Percentiles rank a stretch among this genome's conserved stretches.
Conservation (phyloP, 768 basidiomycete species). For the Hebeloma cylindrosporum region DNA sequence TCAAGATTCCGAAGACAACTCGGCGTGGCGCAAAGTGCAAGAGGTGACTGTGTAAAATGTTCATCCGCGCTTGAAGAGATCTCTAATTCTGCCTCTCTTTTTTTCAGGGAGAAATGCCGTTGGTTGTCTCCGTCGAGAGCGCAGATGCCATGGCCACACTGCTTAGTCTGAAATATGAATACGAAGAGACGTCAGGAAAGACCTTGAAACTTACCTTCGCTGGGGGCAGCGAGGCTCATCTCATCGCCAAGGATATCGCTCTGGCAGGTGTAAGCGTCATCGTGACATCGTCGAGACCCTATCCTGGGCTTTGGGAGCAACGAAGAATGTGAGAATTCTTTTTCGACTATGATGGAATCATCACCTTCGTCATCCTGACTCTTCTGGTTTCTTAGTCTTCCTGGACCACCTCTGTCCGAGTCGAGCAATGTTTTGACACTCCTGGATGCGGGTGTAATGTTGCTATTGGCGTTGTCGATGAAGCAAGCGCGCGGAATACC, state of each 20-base stretch:
- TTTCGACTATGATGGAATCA: not conserved
- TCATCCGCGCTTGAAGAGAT: too few relatives aligned
- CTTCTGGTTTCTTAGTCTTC: conserved; percentile 38
- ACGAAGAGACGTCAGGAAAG: conserved; percentile 37
- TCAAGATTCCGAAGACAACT: too few relatives aligned
- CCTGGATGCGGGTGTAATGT: conserved; percentile 62
- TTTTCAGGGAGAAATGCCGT: conserved; percentile 53
- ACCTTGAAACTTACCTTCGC: conserved; percentile 48
- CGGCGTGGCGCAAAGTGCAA: conserved; percentile 37
- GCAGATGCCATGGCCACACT: conserved; percentile 78
- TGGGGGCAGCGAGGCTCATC: conserved; percentile 60
- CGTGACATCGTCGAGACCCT: conserved; percentile 59
- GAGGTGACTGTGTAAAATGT: conserved; percentile 36
- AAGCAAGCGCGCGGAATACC: conserved; percentile 64
- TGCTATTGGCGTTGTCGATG: conserved; percentile 57
- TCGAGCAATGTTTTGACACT: conserved; percentile 56
- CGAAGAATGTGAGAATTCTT: conserved; percentile 52
- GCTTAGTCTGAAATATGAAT: conserved; percentile 56
- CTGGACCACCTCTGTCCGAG: conserved; percentile 67
- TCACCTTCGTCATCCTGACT: not conserved
- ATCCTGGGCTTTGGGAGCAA: conserved; percentile 64
- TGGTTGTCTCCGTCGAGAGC: conserved; percentile 67
- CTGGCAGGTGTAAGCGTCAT: conserved; percentile 70
- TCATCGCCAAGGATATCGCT: conserved; percentile 64
- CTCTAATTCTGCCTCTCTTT: too few relatives aligned